Base-by-base conservation (phyloP, 2,329 filamentous ascomycete genomes). In the Tolypocladium guangdongense region DNA sequence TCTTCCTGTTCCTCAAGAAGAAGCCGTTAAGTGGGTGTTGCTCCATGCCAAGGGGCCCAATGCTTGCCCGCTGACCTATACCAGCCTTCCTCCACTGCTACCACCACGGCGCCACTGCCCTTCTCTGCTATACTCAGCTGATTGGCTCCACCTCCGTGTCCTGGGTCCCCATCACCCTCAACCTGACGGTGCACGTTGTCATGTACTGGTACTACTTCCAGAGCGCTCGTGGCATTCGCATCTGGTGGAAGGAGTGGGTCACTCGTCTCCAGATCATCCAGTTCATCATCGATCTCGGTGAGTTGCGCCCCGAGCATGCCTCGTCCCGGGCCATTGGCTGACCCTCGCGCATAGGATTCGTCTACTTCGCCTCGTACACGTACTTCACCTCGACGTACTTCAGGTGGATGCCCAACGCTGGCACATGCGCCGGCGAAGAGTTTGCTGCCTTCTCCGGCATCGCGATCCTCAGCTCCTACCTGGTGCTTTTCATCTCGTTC, bases 151-250 rank as follows among this genome's bases (percentile, higher is more conserved):
- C 92, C 47, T 82, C 92, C 45, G 92, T 97, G 54, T 95, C 91
- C 56, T 97, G 92, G 92, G 89, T 96, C 53, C 85, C 87, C 58
- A 97, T 97, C 69, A 86, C 83, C 52, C 83, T 97, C 64, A 97
- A 97, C 81, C 76, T 97, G 67, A 83, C 83, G 59, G 92, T 97
- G 53, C 92, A 97, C 75, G 92, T 97, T 55, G 88, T 96, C 69
- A 97, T 97, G 92, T 97, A 97, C 86, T 96, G 91, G 91, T 97
- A 97, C 84, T 97, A 97, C 83, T 97, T 97, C 86, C 92, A 97
- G 81, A 92, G 89, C 67, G 91, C 92, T 53, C 90, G 92, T 63
- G 93, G 93, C 62, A 83, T 97, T 72, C 86, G 86, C 66, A 93
- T 96, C 74, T 96, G 91, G 91, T 97, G 92, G 92, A 97, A 97